Conservation (phyloP, 768 basidiomycete genomes). For the Xerocomus potaroensis region DNA sequence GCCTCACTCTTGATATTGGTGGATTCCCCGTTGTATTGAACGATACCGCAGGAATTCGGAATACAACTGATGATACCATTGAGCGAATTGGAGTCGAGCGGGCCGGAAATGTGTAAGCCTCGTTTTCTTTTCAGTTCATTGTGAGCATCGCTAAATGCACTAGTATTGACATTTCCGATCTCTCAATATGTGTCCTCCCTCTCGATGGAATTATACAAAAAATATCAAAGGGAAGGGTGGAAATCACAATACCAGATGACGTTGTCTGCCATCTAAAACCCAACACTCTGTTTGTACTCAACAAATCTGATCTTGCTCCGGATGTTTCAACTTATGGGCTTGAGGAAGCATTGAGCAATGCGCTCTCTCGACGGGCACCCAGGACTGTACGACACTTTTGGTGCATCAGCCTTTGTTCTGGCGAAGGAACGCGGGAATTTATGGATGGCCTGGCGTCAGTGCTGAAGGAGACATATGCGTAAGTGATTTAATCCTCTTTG, state of each 20-base stretch:
- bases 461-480: conserved; percentile 34
- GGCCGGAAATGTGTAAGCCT: conserved; percentile 60
- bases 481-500: not conserved
- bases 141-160: not conserved
- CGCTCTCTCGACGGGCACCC: conserved; percentile 4
- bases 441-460: conserved; percentile 51
- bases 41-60: conserved; percentile 83
- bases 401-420: conserved; percentile 58
- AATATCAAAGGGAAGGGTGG: conserved; percentile 1
- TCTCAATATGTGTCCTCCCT: conserved; percentile 79
- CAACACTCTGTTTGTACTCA: conserved; percentile 68
- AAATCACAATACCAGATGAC: conserved; percentile 40
- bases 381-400: conserved; percentile 35
- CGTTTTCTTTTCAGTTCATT: not conserved
- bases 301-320: conserved; percentile 65
- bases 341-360: conserved; percentile 20
- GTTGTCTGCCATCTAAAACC: conserved; percentile 47
- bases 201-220: conserved; percentile 42
- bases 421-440: conserved; percentile 55
- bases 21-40: conserved; percentile 77
- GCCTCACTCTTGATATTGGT: conserved; percentile 82
- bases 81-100: conserved; percentile 80
- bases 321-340: conserved; percentile 1
- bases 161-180: conserved; percentile 64
- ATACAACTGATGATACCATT: conserved; percentile 58